These are phyloP conservation scores for Aegle marmelos DNA, from an alignment of 345 rosid genomes.

Conservation along the genomic window DNA sequence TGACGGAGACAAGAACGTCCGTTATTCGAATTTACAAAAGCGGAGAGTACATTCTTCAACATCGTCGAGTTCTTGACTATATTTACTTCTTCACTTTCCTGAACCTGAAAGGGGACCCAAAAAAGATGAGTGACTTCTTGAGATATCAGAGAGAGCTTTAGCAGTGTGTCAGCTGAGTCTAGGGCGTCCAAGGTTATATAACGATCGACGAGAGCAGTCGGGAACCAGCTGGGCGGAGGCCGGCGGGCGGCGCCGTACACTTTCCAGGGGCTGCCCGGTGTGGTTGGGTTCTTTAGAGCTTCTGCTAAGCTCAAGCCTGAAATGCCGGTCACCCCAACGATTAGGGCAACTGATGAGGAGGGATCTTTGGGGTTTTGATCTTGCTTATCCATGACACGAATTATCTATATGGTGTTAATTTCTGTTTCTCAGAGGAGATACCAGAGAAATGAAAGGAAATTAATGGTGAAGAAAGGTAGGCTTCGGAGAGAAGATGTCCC, in stretches of 20 bases:
- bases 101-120: conserved; percentile 28
- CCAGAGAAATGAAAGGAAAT: too few species aligned
- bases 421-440: too few species aligned
- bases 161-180: background rate
- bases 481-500: too few species aligned
- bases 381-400: too few species aligned
- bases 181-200: conserved; percentile 19
- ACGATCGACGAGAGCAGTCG: conserved; percentile 9
- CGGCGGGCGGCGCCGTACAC: background rate
- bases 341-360: too few species aligned
- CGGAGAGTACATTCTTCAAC: conserved; percentile 23
- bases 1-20: conserved; percentile 14
- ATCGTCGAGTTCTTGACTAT: conserved; percentile 14
- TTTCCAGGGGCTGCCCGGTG: background rate
- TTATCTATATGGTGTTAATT: too few species aligned
- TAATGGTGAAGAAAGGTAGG: too few species aligned
- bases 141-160: conserved; percentile 15
- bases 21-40: background rate
- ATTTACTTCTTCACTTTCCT: conserved; percentile 17
- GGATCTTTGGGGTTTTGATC: too few species aligned
- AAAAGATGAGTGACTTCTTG: conserved; percentile 27
- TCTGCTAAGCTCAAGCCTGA: too few species aligned
- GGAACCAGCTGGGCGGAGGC: too few species aligned
- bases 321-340: too few species aligned
- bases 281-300: background rate